Evolutionary conservation across 2,329 filamentous ascomycete species (phyloP).

Genomic region (Aspergillus oerlinghausenensis): DNA sequence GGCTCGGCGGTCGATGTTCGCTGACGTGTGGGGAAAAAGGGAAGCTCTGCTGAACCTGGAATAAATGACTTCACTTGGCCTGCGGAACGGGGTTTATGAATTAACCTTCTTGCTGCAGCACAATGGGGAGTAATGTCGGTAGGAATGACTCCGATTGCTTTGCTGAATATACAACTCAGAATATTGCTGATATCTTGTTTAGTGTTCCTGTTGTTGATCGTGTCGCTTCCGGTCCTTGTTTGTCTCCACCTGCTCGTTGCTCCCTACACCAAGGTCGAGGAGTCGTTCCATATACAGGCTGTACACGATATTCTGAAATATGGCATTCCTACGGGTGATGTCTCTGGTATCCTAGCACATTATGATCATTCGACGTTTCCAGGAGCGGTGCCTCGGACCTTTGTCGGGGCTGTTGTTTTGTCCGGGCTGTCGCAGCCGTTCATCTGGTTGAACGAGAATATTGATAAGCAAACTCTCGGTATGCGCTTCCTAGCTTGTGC

Average conservation of each 20-base stretch:
- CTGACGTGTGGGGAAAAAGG: neutral
- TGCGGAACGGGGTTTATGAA: neutral
- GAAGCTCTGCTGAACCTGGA: neutral
- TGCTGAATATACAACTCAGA: neutral
- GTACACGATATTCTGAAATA: constrained; percentile 82
- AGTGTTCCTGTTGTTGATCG: constrained; percentile 24
- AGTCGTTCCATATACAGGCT: constrained; percentile 96
- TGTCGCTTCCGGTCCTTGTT: constrained; percentile 60
- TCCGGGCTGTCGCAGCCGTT: constrained; percentile 68
- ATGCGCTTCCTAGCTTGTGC: constrained; percentile 10
- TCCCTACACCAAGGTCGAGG: constrained; percentile 95
- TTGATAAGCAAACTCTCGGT: constrained; percentile 57
- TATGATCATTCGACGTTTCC: constrained; percentile 93
- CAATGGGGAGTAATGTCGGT: constrained; percentile 23
- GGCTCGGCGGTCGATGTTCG: neutral
- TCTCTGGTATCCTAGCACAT: constrained; percentile 51
- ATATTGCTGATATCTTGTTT: neutral
- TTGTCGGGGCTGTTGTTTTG: constrained; percentile 74
- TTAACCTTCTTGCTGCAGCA: neutral
- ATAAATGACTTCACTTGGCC: neutral
- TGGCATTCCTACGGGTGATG: constrained; percentile 62
- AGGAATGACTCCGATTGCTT: neutral
- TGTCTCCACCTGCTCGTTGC: constrained; percentile 67
- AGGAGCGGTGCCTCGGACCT: constrained; percentile 86
- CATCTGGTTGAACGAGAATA: constrained; percentile 53